These are phyloP conservation scores for Bipolaris bicolor DNA, from an alignment of 2,329 filamentous ascomycete species.

Conservation along the genomic window DNA sequence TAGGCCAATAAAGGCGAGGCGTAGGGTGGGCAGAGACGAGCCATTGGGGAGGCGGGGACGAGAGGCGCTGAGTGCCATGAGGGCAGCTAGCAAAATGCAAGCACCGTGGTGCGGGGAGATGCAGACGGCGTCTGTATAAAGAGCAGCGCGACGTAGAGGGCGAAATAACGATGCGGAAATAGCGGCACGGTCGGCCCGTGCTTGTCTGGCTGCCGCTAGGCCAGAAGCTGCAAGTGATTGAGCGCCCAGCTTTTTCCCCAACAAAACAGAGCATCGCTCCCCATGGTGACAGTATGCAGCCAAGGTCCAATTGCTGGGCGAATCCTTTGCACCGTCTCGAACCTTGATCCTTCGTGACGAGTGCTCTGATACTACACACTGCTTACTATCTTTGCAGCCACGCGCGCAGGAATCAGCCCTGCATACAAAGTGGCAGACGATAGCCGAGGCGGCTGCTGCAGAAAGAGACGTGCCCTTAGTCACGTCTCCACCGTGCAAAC, in stretches of 20 bases:
- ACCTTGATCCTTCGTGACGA: neutral
- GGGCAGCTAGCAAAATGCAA: slow-evolving; percentile 27
- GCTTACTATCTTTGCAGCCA: neutral
- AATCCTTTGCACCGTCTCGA: neutral
- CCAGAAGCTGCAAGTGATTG: neutral
- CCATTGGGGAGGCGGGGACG: slow-evolving; percentile 38
- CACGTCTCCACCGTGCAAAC: slow-evolving; percentile 14
- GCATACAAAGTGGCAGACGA: neutral
- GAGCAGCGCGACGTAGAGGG: slow-evolving; percentile 7
- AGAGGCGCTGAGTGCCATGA: slow-evolving; percentile 37
- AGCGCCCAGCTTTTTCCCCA: slow-evolving; percentile 1
- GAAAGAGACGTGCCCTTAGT: slow-evolving; percentile 5
- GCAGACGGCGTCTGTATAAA: slow-evolving; percentile 11
- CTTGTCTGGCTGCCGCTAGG: neutral
- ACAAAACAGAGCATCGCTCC: neutral
- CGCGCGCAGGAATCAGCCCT: neutral
- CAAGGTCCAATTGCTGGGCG: neutral
- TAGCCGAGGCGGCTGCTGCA: neutral
- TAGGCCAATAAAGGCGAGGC: slow-evolving; percentile 37
- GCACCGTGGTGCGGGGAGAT: slow-evolving; percentile 25
- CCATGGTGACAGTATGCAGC: neutral
- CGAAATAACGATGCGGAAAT: slow-evolving; percentile 12
- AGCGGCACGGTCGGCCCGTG: slow-evolving; percentile 11
- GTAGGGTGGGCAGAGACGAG: slow-evolving; percentile 32
- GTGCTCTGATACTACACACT: neutral